Base-by-base conservation (phyloP, 1,284 basidiomycete genomes). In the Boletus hoseneyae region DNA sequence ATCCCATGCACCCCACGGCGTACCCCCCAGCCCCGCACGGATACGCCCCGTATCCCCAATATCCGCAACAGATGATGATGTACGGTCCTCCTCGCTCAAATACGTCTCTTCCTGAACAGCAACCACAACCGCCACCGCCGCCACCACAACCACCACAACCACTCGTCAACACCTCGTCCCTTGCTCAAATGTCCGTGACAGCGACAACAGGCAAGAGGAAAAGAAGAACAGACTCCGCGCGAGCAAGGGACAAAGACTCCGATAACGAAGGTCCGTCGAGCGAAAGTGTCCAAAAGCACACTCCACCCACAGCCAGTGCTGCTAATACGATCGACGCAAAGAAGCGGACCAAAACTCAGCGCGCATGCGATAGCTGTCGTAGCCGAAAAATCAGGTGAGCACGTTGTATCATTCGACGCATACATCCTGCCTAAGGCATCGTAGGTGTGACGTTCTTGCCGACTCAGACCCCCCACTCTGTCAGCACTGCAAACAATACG, bases 341-440 rank as follows among this genome's bases (percentile, higher is more conserved):
- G 73, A 94, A 94, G 69, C 85, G 91, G 48, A 91, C 88, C 39
- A 95, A 95, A 73, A 94, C 91, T 3, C 86, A 88, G 63, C 83
- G 92, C 50, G 92, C 93, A 6, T 95, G 93, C 66, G 92, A 95
- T 68, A 89, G 86, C 54, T 95, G 93, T 70, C 83, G 95, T 32
- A 87, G 87, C 60, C 90, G 95, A 60, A 98, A 98, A 80, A 97
- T 97, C 60, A 78, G 88, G 77, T 82, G 2, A 37, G 65, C 56
- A 71, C 68, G 30, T 51, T 19, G 11, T 25, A 30, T 42, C 39
- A 46, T 19, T 38, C 27, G 39, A 18, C 35, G 50, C 45, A 63
- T 52, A 66, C 33, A 49, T 48, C 47, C 37, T 51, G 18, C 47
- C 40, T 48, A 47, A 59, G 21, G 16, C 52, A 61, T 50, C 13